Conservation (phyloP, 805 yeast species). For the Candida maris region DNA sequence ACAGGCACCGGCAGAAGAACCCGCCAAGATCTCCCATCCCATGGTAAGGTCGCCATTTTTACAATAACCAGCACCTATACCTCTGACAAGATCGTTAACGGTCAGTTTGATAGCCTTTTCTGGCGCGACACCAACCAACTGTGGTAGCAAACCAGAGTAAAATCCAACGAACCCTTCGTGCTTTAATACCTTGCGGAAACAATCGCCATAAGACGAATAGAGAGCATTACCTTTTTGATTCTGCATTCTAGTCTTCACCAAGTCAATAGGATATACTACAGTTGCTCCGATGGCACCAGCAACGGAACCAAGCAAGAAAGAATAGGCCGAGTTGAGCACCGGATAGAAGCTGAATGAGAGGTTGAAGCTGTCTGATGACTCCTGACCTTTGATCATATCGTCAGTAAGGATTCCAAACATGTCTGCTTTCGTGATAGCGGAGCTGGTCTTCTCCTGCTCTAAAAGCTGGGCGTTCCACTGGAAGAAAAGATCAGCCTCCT, state of each 20-base stretch:
- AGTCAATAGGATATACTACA: constrained; percentile 92
- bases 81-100: constrained; percentile 84
- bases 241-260: constrained; percentile 96
- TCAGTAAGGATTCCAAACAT: constrained; percentile 45
- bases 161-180: constrained; percentile 82
- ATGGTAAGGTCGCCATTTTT: constrained; percentile 46
- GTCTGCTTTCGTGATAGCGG: constrained; percentile 29
- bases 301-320: constrained; percentile 84
- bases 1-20: constrained; percentile 94
- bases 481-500: constrained; percentile 31
- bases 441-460: constrained; percentile 22
- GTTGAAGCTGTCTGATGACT: constrained; percentile 35
- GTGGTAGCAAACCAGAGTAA: constrained; percentile 92
- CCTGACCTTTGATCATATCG: constrained; percentile 47
- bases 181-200: constrained; percentile 71
- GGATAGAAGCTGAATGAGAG: constrained; percentile 45
- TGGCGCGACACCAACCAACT: constrained; percentile 95
- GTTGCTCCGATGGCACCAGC: constrained; percentile 99
- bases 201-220: constrained; percentile 80
- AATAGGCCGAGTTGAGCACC: constrained; percentile 82
- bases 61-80: constrained; percentile 54
- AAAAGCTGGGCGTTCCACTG: constrained; percentile 33
- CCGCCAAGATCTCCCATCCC: constrained; percentile 75
- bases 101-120: constrained; percentile 96
- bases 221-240: constrained; percentile 74